These are phyloP conservation scores for Friedmanniomyces endolithicus DNA, from an alignment of 495 filamentous ascomycete genomes.

Conservation along the genomic window DNA sequence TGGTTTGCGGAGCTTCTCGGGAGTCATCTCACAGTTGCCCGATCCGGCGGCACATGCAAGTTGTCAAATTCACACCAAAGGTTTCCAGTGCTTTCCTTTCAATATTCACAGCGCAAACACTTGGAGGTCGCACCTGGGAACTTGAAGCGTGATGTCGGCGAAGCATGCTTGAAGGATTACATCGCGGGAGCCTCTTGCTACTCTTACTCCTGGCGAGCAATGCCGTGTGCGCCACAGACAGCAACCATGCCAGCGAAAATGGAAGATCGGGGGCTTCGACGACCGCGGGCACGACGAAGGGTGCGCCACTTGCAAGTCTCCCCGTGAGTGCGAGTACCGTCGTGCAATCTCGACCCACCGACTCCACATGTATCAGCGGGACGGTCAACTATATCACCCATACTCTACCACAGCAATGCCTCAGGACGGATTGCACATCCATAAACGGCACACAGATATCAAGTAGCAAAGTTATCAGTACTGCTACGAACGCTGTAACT, in stretches of 20 bases:
- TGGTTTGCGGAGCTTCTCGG: background rate
- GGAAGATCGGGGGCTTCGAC: background rate
- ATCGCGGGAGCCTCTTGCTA: background rate
- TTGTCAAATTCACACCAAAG: background rate
- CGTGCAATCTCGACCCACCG: background rate
- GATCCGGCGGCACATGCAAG: background rate
- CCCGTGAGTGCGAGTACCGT: background rate
- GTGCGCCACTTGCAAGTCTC: background rate
- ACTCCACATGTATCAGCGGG: constrained; percentile 46
- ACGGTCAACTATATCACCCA: constrained; percentile 76
- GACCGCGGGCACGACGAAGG: background rate
- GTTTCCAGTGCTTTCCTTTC: background rate
- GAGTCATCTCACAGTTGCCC: background rate
- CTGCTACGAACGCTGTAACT: background rate
- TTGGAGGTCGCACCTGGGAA: background rate
- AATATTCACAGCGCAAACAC: background rate
- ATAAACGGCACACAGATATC: background rate
- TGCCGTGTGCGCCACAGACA: background rate
- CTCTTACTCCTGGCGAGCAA: background rate
- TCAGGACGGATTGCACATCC: constrained; percentile 36
- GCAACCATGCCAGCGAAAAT: background rate
- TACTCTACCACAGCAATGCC: constrained; percentile 63
- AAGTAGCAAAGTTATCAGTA: background rate
- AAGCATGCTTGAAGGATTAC: background rate
- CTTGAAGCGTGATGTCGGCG: background rate